Evolutionary conservation across 805 yeast species (phyloP), one percentile per base, ranked within the genome.

Genomic region (Ogataea ganodermae): DNA sequence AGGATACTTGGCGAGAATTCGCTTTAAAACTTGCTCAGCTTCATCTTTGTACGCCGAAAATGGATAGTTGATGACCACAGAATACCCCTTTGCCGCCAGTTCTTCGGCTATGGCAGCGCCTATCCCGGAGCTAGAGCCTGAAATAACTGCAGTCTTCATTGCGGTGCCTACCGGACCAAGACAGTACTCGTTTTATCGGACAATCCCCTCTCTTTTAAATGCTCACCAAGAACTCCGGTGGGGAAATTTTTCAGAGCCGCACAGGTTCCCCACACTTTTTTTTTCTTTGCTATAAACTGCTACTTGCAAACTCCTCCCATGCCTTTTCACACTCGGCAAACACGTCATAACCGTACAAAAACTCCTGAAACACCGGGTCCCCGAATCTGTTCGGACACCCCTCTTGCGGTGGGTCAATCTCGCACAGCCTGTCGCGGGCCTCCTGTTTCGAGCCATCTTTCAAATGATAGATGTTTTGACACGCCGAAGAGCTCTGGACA

Each of bases 101-200:
- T 73, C 76, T 18, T 60, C 59, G 10, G 79, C 71, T 6, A 77
- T 55, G 13, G 71, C 74, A 44, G 64, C 73, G 1, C 84, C 84
- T 42, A 80, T 79, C n/a, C 84, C 84, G 0, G 77, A 69, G 0
- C 81, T 75, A 6, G 81, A 81, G 16, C 84, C 84, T 1, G 81
- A 76, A 24, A 80, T 74, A 39, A 81, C 67, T 8, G 81, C 85
- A 8, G 51, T 39, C 30, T 39, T 31, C 27, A 21, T 10, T 35
- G 7, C 26, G 10, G n/a, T 27, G n/a, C n/a, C n/a, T n/a, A n/a
- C n/a, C n/a, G n/a, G n/a, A n/a, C n/a, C n/a, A n/a, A n/a, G n/a
- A n/a, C n/a, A n/a, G n/a, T n/a, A n/a, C n/a, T n/a, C n/a, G n/a
- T n/a, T n/a, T n/a, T n/a, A n/a, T n/a, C n/a, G n/a, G n/a, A n/a